Conservation (phyloP, 306 rosid species). For the Castanea crenata region DNA sequence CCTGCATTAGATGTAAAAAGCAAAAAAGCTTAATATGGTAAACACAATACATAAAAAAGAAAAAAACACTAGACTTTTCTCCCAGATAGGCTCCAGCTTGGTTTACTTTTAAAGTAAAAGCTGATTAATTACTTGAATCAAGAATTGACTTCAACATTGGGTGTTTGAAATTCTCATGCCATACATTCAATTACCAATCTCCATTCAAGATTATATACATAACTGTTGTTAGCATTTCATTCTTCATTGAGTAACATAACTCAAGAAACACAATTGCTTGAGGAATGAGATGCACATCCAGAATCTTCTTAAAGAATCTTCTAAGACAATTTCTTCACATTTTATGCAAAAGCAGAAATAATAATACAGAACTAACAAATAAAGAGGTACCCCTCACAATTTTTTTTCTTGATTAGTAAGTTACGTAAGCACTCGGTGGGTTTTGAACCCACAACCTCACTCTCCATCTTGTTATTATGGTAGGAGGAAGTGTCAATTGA, state of each 20-base stretch:
- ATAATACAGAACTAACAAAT: background rate
- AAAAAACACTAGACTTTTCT: background rate
- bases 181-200: background rate
- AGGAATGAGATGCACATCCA: background rate
- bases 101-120: background rate
- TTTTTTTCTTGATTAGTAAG: too few relatives aligned
- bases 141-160: background rate
- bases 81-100: background rate
- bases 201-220: background rate
- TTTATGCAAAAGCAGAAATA: background rate
- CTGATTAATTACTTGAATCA: background rate
- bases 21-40: background rate
- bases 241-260: background rate
- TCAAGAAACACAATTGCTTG: background rate
- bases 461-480: too few relatives aligned
- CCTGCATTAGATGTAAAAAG: slow-evolving; percentile 48
- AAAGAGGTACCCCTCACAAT: background rate
- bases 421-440: too few relatives aligned
- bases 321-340: background rate
- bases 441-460: too few relatives aligned
- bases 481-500: too few relatives aligned
- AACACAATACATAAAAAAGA: background rate
- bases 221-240: background rate
- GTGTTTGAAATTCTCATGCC: background rate
- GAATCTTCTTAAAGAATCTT: background rate